These are phyloP conservation scores for Emmonsiellopsis sp. DNA, from an alignment of 2,329 filamentous ascomycete genomes.

Conservation along the genomic window DNA sequence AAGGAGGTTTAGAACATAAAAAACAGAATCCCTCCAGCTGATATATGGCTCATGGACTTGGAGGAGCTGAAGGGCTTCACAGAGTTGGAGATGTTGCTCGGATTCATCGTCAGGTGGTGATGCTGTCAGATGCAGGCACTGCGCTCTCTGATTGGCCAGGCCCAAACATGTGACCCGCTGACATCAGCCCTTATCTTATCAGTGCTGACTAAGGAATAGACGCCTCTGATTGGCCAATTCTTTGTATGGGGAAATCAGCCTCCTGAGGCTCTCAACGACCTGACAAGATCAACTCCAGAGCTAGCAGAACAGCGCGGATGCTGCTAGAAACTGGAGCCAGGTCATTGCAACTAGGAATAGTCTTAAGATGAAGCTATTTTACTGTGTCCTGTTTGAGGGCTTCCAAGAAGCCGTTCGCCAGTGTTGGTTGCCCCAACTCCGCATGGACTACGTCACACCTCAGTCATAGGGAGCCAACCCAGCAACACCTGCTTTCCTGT, in stretches of 20 bases:
- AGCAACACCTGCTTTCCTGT: background rate
- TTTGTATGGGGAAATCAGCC: too few species aligned
- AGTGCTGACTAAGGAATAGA: too few species aligned
- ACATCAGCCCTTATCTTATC: background rate
- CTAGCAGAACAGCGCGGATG: too few species aligned
- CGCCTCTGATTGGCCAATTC: too few species aligned
- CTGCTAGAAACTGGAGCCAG: too few species aligned
- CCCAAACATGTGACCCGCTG: background rate
- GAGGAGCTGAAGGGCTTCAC: background rate
- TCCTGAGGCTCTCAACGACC: too few species aligned
- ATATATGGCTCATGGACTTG: background rate
- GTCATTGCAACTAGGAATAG: too few species aligned
- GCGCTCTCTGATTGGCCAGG: background rate
- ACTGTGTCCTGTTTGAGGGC: too few species aligned
- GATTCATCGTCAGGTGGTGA: background rate
- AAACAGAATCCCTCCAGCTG: background rate
- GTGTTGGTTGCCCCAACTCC: background rate
- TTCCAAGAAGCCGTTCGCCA: background rate
- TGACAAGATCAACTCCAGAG: too few species aligned
- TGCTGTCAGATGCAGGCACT: background rate
- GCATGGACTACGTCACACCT: conserved; percentile 3
- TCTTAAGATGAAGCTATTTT: too few species aligned
- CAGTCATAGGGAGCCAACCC: conserved; percentile 1
- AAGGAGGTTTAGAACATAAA: background rate
- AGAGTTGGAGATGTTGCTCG: background rate